Evolutionary conservation across 2,329 filamentous ascomycete genomes (phyloP).

Genomic region (Colletotrichum orchidophilum): DNA sequence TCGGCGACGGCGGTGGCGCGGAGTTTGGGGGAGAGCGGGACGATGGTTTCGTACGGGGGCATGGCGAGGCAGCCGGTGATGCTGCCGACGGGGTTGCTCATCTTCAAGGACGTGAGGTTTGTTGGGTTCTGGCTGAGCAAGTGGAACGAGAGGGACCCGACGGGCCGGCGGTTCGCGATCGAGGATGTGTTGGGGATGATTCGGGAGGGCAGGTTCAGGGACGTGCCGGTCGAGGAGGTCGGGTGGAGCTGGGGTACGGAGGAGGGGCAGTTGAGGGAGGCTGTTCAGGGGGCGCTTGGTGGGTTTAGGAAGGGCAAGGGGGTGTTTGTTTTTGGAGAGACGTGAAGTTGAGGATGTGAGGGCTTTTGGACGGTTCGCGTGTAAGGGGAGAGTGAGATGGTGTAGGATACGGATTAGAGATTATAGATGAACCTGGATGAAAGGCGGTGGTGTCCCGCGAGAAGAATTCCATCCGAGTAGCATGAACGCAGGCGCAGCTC

Average conservation of each 20-base stretch:
- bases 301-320: conserved; percentile 91
- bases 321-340: conserved; percentile 81
- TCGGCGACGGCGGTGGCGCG: conserved; percentile 82
- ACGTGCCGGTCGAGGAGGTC: conserved; percentile 84
- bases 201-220: conserved; percentile 79
- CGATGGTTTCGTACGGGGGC: conserved; percentile 92
- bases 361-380: not conserved
- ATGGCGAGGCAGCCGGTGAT: conserved; percentile 90
- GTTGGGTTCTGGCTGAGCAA: conserved; percentile 94
- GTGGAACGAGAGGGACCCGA: conserved; percentile 82
- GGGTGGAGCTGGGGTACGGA: conserved; percentile 86
- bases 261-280: conserved; percentile 72
- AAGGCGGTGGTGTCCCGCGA: not conserved
- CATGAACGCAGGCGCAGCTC: not conserved
- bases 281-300: conserved; percentile 83
- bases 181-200: conserved; percentile 83
- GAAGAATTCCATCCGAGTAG: not conserved
- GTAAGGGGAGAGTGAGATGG: not conserved
- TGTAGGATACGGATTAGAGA: conserved; percentile 11
- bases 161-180: conserved; percentile 82
- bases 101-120: conserved; percentile 92
- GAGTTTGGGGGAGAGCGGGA: conserved; percentile 72
- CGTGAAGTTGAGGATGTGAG: conserved; percentile 44
- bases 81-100: conserved; percentile 84
- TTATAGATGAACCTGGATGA: not conserved